Evolutionary conservation across 352 stramenopile species (phyloP).

Genomic region (Globisporangium cederbergense): DNA sequence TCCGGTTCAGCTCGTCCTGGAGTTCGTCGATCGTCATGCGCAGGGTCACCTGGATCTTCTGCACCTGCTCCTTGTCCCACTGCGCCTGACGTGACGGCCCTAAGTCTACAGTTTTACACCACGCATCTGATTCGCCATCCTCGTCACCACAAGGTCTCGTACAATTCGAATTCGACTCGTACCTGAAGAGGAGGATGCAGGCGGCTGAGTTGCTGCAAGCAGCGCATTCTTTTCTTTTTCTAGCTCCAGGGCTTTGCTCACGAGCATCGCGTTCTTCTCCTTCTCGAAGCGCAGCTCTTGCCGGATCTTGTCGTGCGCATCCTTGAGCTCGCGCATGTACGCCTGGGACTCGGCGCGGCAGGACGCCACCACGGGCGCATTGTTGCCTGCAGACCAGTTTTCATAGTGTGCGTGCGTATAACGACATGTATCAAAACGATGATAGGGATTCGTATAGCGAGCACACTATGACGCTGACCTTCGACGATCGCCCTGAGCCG

Average conservation of each 20-base stretch:
- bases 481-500: conserved; percentile 66
- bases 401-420: too few species aligned
- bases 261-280: conserved; percentile 70
- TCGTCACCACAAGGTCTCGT: neutral
- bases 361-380: conserved; percentile 45
- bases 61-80: conserved; percentile 71
- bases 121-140: neutral
- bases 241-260: conserved; percentile 63
- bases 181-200: neutral
- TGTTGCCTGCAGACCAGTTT: conserved; percentile 26
- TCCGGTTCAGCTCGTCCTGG: conserved; percentile 67
- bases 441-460: too few species aligned
- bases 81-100: conserved; percentile 21
- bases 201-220: conserved; percentile 17
- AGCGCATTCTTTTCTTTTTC: conserved; percentile 68
- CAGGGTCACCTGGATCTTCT: conserved; percentile 72
- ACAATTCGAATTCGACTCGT: neutral
- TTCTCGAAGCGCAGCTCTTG: conserved; percentile 70
- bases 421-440: too few species aligned
- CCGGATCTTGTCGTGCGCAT: conserved; percentile 48
- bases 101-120: neutral
- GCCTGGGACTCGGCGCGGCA: conserved; percentile 58
- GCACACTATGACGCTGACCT: conserved; percentile 12
- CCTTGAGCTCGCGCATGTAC: conserved; percentile 63
- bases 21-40: conserved; percentile 74